Evolutionary conservation across 805 yeast species (phyloP).

Genomic region (Saturnispora diversa): DNA sequence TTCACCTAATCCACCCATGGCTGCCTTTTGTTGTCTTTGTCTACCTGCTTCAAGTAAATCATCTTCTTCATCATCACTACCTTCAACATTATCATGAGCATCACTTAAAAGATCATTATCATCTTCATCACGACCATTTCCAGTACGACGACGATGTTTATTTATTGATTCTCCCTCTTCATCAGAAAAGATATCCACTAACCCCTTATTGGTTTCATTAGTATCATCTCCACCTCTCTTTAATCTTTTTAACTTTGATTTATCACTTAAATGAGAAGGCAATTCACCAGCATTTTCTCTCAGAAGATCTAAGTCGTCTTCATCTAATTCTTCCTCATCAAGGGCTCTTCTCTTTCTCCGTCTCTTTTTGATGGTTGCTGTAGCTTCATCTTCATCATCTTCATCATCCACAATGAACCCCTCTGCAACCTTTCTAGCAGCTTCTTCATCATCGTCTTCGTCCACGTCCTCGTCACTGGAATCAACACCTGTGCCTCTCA

Average conservation of each 20-base stretch:
- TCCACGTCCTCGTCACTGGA: slow-evolving; percentile 90
- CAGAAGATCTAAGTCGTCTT: slow-evolving; percentile 87
- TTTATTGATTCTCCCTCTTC: slow-evolving; percentile 30
- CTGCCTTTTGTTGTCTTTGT: slow-evolving; percentile 19
- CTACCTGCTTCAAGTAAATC: slow-evolving; percentile 27
- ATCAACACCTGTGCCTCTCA: slow-evolving; percentile 34
- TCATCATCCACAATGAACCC: slow-evolving; percentile 94
- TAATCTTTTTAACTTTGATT: slow-evolving; percentile 65
- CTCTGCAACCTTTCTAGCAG: slow-evolving; percentile 70
- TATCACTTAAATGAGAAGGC: slow-evolving; percentile 32
- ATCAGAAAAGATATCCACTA: slow-evolving; percentile 67
- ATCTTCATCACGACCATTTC: slow-evolving; percentile 20
- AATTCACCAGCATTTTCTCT: slow-evolving; percentile 85
- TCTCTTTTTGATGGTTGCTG: slow-evolving; percentile 30
- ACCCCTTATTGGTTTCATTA: slow-evolving; percentile 30
- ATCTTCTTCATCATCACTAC: slow-evolving; percentile 23
- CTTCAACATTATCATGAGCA: slow-evolving; percentile 28
- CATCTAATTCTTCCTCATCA: slow-evolving; percentile 69
- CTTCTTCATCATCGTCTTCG: slow-evolving; percentile 82
- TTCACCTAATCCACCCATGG: slow-evolving; percentile 49
- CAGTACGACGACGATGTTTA: slow-evolving; percentile 15
- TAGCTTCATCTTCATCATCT: slow-evolving; percentile 38
- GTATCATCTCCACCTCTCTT: slow-evolving; percentile 56
- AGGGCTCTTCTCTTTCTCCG: slow-evolving; percentile 35
- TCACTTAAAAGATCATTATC: slow-evolving; percentile 20